Conservation (phyloP, 352 stramenopile species). For the Hyaloperonospora brassicae region DNA sequence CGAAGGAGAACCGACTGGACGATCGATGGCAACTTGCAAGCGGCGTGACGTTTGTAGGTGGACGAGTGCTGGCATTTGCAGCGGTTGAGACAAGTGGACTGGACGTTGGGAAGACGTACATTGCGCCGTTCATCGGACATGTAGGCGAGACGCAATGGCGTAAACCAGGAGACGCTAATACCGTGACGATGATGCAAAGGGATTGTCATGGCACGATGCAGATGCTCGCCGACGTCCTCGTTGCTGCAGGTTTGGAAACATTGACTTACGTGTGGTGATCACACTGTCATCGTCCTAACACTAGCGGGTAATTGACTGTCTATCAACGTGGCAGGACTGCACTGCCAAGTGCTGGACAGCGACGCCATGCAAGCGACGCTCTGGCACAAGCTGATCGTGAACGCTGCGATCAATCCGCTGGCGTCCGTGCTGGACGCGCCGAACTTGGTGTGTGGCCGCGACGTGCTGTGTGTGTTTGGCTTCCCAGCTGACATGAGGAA, state of each 20-base stretch:
- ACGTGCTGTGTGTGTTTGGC: not conserved
- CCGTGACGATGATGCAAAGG: not conserved
- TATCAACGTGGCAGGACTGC: conserved; percentile 26
- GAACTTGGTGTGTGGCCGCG: conserved; percentile 33
- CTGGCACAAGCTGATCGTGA: conserved; percentile 77
- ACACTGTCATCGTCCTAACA: not conserved
- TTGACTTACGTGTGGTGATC: not conserved
- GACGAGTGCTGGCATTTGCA: conserved; percentile 32
- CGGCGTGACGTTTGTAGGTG: conserved; percentile 63
- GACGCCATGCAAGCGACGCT: conserved; percentile 52
- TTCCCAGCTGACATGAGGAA: not conserved
- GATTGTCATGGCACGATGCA: conserved; percentile 17
- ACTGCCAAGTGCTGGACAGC: conserved; percentile 31
- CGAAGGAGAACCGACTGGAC: not conserved
- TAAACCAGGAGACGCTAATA: not conserved
- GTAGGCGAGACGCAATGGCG: not conserved
- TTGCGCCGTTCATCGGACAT: conserved; percentile 30
- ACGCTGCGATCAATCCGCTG: conserved; percentile 72
- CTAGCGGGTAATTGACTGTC: not conserved
- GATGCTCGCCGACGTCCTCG: conserved; percentile 27
- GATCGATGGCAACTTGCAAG: conserved; percentile 39
- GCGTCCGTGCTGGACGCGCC: conserved; percentile 47
- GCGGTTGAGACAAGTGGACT: conserved; percentile 44
- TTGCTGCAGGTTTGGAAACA: conserved; percentile 31
- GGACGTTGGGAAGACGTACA: conserved; percentile 37